phyloP scores from a whole-genome alignment of 148 eudicot genomes.

The Chenopodium quinoa region DNA sequence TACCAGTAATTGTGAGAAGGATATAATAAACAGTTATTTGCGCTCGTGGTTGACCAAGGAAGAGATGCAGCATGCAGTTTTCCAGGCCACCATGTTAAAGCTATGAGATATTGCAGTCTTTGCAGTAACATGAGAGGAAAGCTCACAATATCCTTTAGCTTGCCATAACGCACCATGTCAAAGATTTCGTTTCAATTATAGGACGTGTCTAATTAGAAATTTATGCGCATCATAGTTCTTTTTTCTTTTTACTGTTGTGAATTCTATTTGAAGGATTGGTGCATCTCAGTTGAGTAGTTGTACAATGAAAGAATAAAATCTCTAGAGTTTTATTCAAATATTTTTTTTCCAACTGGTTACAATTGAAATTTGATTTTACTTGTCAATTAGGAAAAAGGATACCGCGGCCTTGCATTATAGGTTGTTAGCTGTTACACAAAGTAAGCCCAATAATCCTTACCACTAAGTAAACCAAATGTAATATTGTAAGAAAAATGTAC shows the following conservation, averaged over 20 bases:
- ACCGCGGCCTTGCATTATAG: no score
- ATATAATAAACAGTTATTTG: conserved; percentile 50
- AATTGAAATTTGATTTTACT: no score
- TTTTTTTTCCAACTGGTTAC: no score
- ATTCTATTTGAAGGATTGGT: background rate
- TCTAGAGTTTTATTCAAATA: background rate
- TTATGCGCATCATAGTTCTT: background rate
- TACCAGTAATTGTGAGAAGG: conserved; percentile 32
- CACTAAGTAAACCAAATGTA: background rate
- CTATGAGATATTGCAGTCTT: conserved; percentile 33
- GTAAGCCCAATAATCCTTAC: background rate
- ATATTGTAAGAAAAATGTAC: background rate
- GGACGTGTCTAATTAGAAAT: background rate
- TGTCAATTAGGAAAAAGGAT: no score
- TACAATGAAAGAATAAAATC: background rate
- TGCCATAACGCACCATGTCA: no score
- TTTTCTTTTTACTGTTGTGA: background rate
- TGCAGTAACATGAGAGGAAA: conserved; percentile 26
- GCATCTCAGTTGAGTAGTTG: background rate
- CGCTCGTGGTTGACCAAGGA: conserved; percentile 64
- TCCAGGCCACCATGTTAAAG: conserved; percentile 52
- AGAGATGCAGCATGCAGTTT: conserved; percentile 53
- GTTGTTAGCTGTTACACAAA: no score
- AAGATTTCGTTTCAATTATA: background rate
- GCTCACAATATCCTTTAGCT: background rate